Evolutionary conservation across 352 stramenopile genomes (phyloP).

Genomic region (Globisporangium carolinianum): DNA sequence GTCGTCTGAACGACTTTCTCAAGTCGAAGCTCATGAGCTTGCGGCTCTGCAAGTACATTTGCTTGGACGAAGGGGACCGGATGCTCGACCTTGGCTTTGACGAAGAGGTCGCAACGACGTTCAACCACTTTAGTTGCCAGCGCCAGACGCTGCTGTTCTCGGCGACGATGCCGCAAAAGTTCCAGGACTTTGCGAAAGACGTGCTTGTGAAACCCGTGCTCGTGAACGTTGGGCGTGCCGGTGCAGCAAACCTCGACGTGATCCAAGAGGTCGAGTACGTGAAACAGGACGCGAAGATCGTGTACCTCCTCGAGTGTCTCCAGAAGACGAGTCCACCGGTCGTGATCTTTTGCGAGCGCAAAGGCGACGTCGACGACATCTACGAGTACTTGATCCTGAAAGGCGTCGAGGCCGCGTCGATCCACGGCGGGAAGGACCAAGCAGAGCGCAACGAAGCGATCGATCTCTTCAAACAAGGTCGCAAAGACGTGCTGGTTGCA

Average conservation of each 20-base stretch:
- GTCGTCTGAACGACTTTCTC: conserved; percentile 95
- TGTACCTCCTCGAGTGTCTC: conserved; percentile 97
- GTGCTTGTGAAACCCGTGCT: conserved; percentile 94
- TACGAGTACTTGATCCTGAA: conserved; percentile 99
- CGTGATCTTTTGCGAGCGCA: conserved; percentile 97
- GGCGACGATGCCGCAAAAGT: conserved; percentile 99
- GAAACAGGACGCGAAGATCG: conserved; percentile 98
- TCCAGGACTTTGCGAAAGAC: conserved; percentile 98
- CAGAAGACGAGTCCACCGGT: conserved; percentile 98
- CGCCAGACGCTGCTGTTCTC: conserved; percentile 98
- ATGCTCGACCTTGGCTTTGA: conserved; percentile 96
- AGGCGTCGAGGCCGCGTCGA: conserved; percentile 92
- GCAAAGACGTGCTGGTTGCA: conserved; percentile 97
- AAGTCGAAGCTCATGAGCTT: conserved; percentile 94
- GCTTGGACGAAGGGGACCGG: conserved; percentile 97
- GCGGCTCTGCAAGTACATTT: conserved; percentile 95
- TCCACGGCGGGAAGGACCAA: conserved; percentile 98
- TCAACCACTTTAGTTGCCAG: conserved; percentile 97
- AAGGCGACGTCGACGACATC: conserved; percentile 98
- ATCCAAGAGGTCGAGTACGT: conserved; percentile 99
- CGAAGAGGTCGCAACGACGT: conserved; percentile 93
- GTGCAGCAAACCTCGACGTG: conserved; percentile 97
- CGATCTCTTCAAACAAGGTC: conserved; percentile 89
- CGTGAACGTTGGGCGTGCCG: conserved; percentile 97
- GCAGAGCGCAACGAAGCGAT: conserved; percentile 97